A percentile compares a stretch with the other conserved stretches of the same genome.
phyloP scores from a whole-genome alignment of 164 flowering plant species.

The Macadamia integrifolia region DNA sequence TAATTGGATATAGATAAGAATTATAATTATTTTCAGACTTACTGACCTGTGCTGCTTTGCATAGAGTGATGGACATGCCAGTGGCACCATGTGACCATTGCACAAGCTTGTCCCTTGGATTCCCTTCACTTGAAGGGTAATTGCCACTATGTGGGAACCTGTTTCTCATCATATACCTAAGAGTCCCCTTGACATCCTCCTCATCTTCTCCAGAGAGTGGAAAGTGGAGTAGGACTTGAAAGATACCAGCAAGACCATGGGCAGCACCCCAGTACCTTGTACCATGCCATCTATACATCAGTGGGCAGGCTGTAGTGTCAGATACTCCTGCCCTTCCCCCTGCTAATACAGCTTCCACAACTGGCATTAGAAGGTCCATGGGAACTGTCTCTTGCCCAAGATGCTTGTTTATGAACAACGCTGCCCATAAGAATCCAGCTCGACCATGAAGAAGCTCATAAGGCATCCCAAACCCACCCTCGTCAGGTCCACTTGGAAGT shows the following conservation, averaged over 20 bases:
- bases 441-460: constrained; percentile 74
- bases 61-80: constrained; percentile 62
- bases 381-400: constrained; percentile 50
- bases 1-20: too few species aligned
- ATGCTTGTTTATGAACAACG: constrained; percentile 68
- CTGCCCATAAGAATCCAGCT: constrained; percentile 82
- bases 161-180: constrained; percentile 73
- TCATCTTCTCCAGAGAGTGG: constrained; percentile 50
- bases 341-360: constrained; percentile 67
- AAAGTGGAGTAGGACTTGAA: constrained; percentile 72
- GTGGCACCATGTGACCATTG: constrained; percentile 94
- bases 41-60: constrained; percentile 72
- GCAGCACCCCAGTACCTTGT: constrained; percentile 91
- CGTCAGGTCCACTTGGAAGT: constrained; percentile 82
- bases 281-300: constrained; percentile 90
- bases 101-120: constrained; percentile 68
- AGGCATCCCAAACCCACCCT: constrained; percentile 92
- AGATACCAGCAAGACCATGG: constrained; percentile 81
- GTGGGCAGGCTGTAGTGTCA: constrained; percentile 50
- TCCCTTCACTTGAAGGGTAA: constrained; percentile 80
- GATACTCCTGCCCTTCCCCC: constrained; percentile 86
- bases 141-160: constrained; percentile 76
- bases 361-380: constrained; percentile 45
- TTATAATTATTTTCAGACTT: too few species aligned
- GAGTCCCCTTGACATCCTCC: constrained; percentile 65